Evolutionary conservation across 768 basidiomycete species (phyloP).

Genomic region (Lyophyllum semitale): DNA sequence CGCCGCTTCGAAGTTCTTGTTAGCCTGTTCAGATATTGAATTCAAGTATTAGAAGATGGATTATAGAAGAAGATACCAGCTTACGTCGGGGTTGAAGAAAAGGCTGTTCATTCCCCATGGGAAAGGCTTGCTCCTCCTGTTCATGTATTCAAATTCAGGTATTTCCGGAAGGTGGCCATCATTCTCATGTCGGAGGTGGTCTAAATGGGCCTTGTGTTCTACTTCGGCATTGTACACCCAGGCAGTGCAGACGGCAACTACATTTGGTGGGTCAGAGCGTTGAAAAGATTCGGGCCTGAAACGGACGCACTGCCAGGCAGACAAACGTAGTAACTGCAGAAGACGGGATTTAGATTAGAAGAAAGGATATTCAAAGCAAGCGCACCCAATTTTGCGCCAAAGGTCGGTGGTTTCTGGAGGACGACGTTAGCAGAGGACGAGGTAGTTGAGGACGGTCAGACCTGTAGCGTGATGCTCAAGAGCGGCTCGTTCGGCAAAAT

Average conservation of each 20-base stretch:
- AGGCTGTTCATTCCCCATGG: slow-evolving; percentile 86
- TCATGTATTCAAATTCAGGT: slow-evolving; percentile 78
- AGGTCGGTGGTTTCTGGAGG: slow-evolving; percentile 69
- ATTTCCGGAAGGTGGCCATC: slow-evolving; percentile 69
- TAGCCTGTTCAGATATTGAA: slow-evolving; percentile 40
- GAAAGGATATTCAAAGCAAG: neutral
- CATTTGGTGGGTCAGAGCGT: neutral
- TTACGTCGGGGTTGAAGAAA: slow-evolving; percentile 77
- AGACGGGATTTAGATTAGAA: slow-evolving; percentile 17
- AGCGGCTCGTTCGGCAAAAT: slow-evolving; percentile 54
- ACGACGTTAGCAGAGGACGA: slow-evolving; percentile 12
- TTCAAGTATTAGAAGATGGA: slow-evolving; percentile 1
- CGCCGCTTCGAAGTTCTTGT: slow-evolving; percentile 60
- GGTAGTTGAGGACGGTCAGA: slow-evolving; percentile 26
- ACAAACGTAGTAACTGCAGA: slow-evolving; percentile 70
- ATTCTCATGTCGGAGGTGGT: slow-evolving; percentile 73
- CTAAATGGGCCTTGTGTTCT: slow-evolving; percentile 71
- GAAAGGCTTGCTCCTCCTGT: slow-evolving; percentile 75
- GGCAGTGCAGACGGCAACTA: slow-evolving; percentile 51
- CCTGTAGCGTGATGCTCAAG: slow-evolving; percentile 68
- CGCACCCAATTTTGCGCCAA: slow-evolving; percentile 82
- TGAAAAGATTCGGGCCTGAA: neutral
- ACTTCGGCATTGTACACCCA: slow-evolving; percentile 59
- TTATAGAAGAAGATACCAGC: slow-evolving; percentile 23
- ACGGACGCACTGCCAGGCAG: slow-evolving; percentile 66